phyloP scores from a whole-genome alignment of 805 yeast species.

The Kodamaea laetipori region DNA sequence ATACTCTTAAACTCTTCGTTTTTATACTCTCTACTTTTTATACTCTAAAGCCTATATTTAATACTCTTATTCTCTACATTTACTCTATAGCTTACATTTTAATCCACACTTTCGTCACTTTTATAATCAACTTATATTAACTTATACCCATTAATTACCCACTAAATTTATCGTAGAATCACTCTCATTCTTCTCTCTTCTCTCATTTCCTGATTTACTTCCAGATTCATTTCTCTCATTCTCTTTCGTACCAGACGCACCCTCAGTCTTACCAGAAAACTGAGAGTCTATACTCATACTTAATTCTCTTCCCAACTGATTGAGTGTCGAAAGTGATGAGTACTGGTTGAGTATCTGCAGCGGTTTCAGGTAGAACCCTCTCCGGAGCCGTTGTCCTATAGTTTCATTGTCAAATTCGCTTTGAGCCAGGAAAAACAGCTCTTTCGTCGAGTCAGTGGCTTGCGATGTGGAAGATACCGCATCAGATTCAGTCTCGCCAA shows the following conservation, averaged over 20 bases:
- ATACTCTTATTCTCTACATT: too few species aligned
- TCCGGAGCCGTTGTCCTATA: constrained; percentile 10
- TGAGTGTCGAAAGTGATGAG: constrained; percentile 14
- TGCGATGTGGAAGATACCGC: not conserved
- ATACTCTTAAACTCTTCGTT: too few species aligned
- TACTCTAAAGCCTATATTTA: too few species aligned
- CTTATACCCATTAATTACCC: not conserved
- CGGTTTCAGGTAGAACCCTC: constrained; percentile 22
- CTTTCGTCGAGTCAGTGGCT: not conserved
- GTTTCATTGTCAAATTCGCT: constrained; percentile 9
- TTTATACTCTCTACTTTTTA: too few species aligned
- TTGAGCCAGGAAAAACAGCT: constrained; percentile 17
- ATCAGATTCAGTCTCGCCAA: not conserved
- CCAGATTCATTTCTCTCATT: too few species aligned
- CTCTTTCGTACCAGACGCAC: constrained; percentile 1
- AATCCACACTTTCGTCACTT: too few species aligned
- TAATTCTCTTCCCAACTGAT: constrained; percentile 12
- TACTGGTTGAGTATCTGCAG: constrained; percentile 29
- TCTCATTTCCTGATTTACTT: not conserved
- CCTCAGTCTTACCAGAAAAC: not conserved
- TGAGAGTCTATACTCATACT: constrained; percentile 23
- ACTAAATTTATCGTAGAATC: constrained; percentile 1
- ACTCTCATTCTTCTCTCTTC: not conserved
- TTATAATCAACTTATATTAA: too few species aligned
- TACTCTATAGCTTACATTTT: too few species aligned